Percentiles rank a stretch among this genome's conserved stretches.
Conservation (phyloP, 305 asterid species). For the Plantago coronopus region DNA sequence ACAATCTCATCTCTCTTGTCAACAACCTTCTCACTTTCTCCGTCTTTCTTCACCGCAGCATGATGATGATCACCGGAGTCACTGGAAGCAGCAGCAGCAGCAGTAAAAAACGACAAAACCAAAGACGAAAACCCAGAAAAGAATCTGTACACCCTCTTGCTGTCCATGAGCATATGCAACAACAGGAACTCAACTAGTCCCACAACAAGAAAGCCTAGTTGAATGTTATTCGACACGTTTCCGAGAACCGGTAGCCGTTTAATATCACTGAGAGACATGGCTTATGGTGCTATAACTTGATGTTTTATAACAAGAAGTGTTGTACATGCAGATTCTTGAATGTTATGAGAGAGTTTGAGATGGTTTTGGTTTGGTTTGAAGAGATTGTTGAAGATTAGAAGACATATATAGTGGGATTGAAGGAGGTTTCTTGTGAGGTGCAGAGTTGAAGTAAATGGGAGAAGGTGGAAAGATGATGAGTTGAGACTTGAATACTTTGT, state of each 20-base stretch:
- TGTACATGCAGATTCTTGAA: not conserved
- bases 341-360: no score
- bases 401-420: constrained; percentile 4
- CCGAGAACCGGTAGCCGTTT: not conserved
- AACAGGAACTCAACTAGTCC: constrained; percentile 37
- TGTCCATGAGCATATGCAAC: constrained; percentile 27
- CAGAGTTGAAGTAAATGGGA: constrained; percentile 1
- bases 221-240: not conserved
- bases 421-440: constrained; percentile 16
- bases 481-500: no score
- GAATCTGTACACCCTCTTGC: constrained; percentile 23
- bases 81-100: not conserved
- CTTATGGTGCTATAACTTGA: no score
- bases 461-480: constrained; percentile 6
- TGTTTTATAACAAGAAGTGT: no score
- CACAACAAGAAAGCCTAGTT: constrained; percentile 2
- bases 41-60: constrained; percentile 1
- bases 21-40: not conserved
- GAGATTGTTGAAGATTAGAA: not conserved
- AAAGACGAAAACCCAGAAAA: constrained; percentile 21
- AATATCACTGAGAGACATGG: constrained; percentile 4
- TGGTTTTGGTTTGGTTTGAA: no score
- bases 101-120: constrained; percentile 5
- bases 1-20: constrained; percentile 17
- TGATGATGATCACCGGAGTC: not conserved